Percentiles rank a stretch among this genome's conserved stretches.
Conservation (phyloP, 139 green algal genomes). For the Eudorina sp. region DNA sequence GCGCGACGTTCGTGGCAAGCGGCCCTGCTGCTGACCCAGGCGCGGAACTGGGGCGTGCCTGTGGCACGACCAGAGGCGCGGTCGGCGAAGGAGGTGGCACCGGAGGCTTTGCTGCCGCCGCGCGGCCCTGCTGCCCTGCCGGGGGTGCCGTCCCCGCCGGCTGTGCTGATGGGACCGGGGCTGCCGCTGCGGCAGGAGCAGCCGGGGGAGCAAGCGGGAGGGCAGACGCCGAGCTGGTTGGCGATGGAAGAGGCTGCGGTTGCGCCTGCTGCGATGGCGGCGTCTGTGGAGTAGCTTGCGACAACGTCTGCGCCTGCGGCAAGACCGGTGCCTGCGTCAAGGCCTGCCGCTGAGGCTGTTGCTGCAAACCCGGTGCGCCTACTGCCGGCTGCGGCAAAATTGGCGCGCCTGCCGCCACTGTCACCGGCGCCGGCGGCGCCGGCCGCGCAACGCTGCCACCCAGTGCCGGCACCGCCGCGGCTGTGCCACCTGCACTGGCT, state of each 20-base stretch:
- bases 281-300: background rate
- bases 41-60: background rate
- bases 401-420: too few relatives aligned
- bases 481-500: background rate
- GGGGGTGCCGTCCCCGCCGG: too few relatives aligned
- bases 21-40: background rate
- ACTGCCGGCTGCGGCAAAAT: too few relatives aligned
- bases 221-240: too few relatives aligned
- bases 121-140: background rate
- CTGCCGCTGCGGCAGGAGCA: background rate
- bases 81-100: background rate
- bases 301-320: background rate
- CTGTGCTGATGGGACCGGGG: background rate
- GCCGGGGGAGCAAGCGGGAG: too few relatives aligned
- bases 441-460: background rate
- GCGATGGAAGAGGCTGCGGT: background rate
- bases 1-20: background rate
- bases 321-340: background rate
- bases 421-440: background rate
- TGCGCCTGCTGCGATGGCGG: background rate
- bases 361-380: too few relatives aligned
- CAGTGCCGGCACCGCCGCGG: background rate
- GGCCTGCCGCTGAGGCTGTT: too few relatives aligned
- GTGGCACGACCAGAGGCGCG: constrained; percentile 6
- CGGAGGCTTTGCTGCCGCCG: background rate